These are phyloP conservation scores for Coemansia sp. DNA, from an alignment of 192 early-diverging fungal species.

Conservation along the genomic window DNA sequence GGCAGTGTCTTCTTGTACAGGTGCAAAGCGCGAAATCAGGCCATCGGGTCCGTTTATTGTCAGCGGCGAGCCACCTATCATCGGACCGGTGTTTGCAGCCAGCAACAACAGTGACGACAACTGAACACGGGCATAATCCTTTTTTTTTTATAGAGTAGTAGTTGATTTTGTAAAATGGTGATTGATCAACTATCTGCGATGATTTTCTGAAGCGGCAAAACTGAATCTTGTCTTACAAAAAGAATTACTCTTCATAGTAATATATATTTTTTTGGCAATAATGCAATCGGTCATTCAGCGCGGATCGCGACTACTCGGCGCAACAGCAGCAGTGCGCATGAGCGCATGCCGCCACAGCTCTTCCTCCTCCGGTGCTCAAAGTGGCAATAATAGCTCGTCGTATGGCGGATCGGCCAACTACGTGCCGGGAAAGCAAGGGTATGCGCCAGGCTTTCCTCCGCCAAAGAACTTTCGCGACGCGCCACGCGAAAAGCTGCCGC, in stretches of 20 bases:
- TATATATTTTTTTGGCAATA: too few relatives aligned
- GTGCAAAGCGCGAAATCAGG: constrained; percentile 7
- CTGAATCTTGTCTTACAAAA: neutral
- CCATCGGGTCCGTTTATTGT: constrained; percentile 15
- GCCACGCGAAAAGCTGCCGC: constrained; percentile 3
- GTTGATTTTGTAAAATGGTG: neutral
- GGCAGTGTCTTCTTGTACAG: neutral
- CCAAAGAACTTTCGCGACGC: constrained; percentile 21
- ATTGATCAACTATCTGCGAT: neutral
- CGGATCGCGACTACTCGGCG: neutral
- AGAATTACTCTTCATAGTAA: neutral
- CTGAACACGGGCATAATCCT: too few relatives aligned
- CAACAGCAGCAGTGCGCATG: neutral
- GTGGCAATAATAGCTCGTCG: neutral
- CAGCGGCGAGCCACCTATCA: constrained; percentile 2
- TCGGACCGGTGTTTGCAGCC: neutral
- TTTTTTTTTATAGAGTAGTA: too few relatives aligned
- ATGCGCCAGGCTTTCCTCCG: constrained; percentile 56
- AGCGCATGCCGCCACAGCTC: constrained; percentile 4
- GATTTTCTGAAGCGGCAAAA: neutral
- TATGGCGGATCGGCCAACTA: constrained; percentile 46
- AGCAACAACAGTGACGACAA: too few relatives aligned
- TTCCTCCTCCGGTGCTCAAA: neutral
- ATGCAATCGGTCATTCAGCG: constrained; percentile 4
- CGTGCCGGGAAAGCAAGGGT: constrained; percentile 51